A percentile compares a stretch with the other conserved stretches of the same genome.
Evolutionary conservation across 441 rosid species (phyloP).

Genomic region (Gossypium gossypioides): DNA sequence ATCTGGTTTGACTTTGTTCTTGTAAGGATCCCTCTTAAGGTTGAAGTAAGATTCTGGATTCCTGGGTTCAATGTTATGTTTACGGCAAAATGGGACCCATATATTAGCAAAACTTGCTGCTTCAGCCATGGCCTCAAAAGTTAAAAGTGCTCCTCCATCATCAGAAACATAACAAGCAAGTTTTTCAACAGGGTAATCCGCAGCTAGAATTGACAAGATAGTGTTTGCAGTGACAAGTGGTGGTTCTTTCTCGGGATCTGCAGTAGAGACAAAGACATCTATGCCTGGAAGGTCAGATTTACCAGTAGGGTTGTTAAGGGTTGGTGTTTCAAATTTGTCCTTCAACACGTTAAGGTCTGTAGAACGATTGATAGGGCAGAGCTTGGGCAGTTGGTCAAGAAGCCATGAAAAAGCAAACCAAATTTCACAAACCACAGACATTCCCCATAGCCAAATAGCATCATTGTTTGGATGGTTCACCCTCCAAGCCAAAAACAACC

Average conservation of each 20-base stretch:
- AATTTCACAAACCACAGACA: constrained; percentile 85
- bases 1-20: constrained; percentile 23
- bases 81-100: constrained; percentile 31
- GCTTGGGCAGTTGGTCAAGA: constrained; percentile 90
- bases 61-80: constrained; percentile 25
- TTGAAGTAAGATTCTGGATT: constrained; percentile 26
- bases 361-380: constrained; percentile 69
- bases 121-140: constrained; percentile 94
- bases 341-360: constrained; percentile 78
- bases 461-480: constrained; percentile 42
- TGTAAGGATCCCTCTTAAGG: constrained; percentile 24
- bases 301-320: constrained; percentile 55
- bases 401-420: constrained; percentile 97
- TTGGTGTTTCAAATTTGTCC: constrained; percentile 75
- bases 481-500: constrained; percentile 69
- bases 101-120: constrained; percentile 66
- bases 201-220: constrained; percentile 74
- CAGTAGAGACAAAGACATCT: constrained; percentile 78
- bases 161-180: constrained; percentile 89
- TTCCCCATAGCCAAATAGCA: constrained; percentile 88
- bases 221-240: constrained; percentile 93
- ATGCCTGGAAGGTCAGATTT: constrained; percentile 87
- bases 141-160: constrained; percentile 76
- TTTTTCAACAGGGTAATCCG: constrained; percentile 77
- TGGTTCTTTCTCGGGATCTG: constrained; percentile 94